Percentiles rank a stretch among this genome's conserved stretches.
These are phyloP conservation scores for Dispira simplex DNA, from an alignment of 192 early-diverging fungal genomes.

Conservation along the genomic window DNA sequence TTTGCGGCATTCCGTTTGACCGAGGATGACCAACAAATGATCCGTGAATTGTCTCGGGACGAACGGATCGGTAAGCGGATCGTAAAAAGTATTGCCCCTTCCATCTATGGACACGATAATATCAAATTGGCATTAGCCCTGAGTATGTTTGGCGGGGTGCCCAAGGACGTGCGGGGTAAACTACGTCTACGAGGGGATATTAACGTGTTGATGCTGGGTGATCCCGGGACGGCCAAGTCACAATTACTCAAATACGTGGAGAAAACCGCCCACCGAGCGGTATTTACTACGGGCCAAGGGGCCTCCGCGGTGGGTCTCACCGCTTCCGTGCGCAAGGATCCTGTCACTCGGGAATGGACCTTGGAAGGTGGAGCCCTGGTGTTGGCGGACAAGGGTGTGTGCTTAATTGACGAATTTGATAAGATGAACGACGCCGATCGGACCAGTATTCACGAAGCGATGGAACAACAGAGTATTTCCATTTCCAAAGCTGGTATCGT, in stretches of 20 bases:
- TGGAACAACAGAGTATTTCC: slow-evolving; percentile 84
- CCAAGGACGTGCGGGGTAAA: slow-evolving; percentile 89
- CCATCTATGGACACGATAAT: slow-evolving; percentile 97
- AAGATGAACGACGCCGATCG: slow-evolving; percentile 86
- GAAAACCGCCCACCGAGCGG: slow-evolving; percentile 68
- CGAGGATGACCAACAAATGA: slow-evolving; percentile 75
- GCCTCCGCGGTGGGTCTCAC: slow-evolving; percentile 75
- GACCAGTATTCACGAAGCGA: slow-evolving; percentile 90
- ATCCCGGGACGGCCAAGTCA: slow-evolving; percentile 78
- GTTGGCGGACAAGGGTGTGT: slow-evolving; percentile 74
- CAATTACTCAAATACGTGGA: slow-evolving; percentile 79
- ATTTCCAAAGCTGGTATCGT: slow-evolving; percentile 82
- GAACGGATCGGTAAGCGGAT: slow-evolving; percentile 68
- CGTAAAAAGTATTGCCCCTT: slow-evolving; percentile 89
- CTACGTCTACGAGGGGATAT: slow-evolving; percentile 95
- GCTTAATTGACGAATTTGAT: slow-evolving; percentile 82
- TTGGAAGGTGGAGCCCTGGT: slow-evolving; percentile 80
- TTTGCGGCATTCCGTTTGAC: slow-evolving; percentile 78
- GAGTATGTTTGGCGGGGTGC: slow-evolving; percentile 89
- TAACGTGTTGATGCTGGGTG: slow-evolving; percentile 87
- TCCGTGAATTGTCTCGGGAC: slow-evolving; percentile 62
- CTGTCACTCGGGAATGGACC: slow-evolving; percentile 77
- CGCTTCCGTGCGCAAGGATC: slow-evolving; percentile 69
- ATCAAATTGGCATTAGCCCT: slow-evolving; percentile 90
- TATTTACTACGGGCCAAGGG: slow-evolving; percentile 78